Evolutionary conservation across 805 yeast species (phyloP).

Genomic region (Metschnikowia peoriensis): DNA sequence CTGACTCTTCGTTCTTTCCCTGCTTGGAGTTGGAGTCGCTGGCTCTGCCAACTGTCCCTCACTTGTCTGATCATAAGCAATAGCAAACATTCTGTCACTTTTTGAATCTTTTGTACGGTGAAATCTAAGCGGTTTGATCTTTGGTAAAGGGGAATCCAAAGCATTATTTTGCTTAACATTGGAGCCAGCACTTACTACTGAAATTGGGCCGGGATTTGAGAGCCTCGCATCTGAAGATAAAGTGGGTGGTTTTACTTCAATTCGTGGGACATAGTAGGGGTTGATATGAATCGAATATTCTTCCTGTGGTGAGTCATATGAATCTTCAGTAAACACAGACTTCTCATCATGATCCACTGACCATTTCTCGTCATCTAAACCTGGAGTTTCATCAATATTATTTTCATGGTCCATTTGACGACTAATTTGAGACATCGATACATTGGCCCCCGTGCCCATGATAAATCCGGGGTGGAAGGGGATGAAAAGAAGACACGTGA

Average conservation of each 20-base stretch:
- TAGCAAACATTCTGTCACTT: slow-evolving; percentile 9
- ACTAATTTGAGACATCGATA: slow-evolving; percentile 8
- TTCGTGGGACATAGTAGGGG: slow-evolving; percentile 10
- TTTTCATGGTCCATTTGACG: slow-evolving; percentile 1
- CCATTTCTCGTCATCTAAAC: background rate
- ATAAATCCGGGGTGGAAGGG: slow-evolving; percentile 64
- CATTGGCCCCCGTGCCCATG: slow-evolving; percentile 13
- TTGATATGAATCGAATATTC: background rate
- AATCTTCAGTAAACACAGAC: background rate
- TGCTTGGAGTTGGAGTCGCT: background rate
- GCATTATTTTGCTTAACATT: too few relatives aligned
- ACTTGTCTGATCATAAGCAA: slow-evolving; percentile 12
- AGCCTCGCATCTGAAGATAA: background rate
- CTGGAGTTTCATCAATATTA: background rate
- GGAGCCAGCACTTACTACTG: background rate
- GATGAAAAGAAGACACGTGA: slow-evolving; percentile 33
- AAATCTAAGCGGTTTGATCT: background rate
- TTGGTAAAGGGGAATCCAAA: background rate
- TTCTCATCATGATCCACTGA: background rate
- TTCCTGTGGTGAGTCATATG: background rate
- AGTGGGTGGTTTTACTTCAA: background rate
- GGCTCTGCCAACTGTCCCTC: background rate
- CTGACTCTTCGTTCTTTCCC: background rate
- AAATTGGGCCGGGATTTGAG: background rate
- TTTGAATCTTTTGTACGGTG: background rate